Evolutionary conservation across 257 asterid species (phyloP), one percentile per base, ranked within the genome.

Genomic region (Lavandula angustifolia): DNA sequence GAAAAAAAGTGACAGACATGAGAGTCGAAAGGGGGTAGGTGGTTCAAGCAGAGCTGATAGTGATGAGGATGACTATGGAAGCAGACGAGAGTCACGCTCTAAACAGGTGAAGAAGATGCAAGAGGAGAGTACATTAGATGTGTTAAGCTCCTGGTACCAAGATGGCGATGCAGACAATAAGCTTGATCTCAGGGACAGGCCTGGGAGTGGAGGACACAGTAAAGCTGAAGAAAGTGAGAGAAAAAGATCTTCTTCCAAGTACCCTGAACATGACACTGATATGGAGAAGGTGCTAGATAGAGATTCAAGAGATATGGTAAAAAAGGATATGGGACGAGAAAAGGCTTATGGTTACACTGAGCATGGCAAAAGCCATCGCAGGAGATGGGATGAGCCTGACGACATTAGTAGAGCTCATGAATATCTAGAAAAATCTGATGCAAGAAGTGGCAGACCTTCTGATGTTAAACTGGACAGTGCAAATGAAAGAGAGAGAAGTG

Each of bases 381-480:
- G 86, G 78, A 82, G 86, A 76, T 91, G 96, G 98, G 96, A 91
- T 67, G 96, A 82, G 69, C 49, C 87, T 57, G 92, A 78, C 29
- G 62, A 68, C 43, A 17, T 37, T 27, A 62, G 60, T 73, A 75
- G 51, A 73, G 60, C 63, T 73, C 73, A 70, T 65, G 88, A 76
- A 56, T 44, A 54, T 56, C 69, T 55, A 46, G 87, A 82, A 62
- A 79, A 73, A 34, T 51, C 72, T 76, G 92, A 80, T 69, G 49
- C 55, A 42, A 74, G 75, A 73, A 75, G 79, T 76, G 81, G 76
- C 73, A 83, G 75, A 74, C 38, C 75, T 47, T 60, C 73, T 47
- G 88, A 80, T 68, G 59, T 76, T 62, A 76, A 68, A 77, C 46
- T 69, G 58, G 92, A 82, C 35, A 60, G 65, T 77, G 72, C 69